A percentile compares a stretch with the other conserved stretches of the same genome.
Evolutionary conservation across 257 asterid species (phyloP).

Genomic region (Solanum dulcamara): DNA sequence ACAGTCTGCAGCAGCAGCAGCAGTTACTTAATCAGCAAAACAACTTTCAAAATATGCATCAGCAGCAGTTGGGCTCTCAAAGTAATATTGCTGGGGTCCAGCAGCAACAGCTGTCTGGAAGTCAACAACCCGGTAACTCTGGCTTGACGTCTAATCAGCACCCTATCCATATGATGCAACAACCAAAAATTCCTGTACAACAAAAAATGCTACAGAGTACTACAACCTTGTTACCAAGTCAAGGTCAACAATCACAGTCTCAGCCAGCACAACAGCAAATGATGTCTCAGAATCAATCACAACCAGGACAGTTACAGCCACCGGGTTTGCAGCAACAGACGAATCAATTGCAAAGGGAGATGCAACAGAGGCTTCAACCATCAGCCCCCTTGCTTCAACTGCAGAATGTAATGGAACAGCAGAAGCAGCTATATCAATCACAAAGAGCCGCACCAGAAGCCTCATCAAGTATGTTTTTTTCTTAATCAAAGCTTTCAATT

Average conservation of each 20-base stretch:
- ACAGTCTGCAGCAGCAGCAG: slow-evolving; percentile 68
- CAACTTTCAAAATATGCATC: slow-evolving; percentile 64
- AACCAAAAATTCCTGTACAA: slow-evolving; percentile 54
- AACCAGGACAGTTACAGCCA: slow-evolving; percentile 72
- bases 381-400: slow-evolving; percentile 77
- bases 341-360: slow-evolving; percentile 52
- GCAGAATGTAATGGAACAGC: slow-evolving; percentile 61
- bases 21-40: slow-evolving; percentile 66
- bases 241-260: slow-evolving; percentile 60
- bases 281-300: slow-evolving; percentile 83
- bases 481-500: slow-evolving; percentile 1
- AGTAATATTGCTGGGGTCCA: slow-evolving; percentile 62
- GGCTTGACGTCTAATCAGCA: slow-evolving; percentile 61
- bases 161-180: slow-evolving; percentile 60
- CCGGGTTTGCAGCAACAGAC: slow-evolving; percentile 72
- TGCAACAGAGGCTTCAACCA: slow-evolving; percentile 76
- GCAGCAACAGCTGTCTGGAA: slow-evolving; percentile 76
- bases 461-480: slow-evolving; percentile 51
- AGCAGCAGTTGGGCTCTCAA: slow-evolving; percentile 62
- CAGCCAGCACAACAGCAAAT: slow-evolving; percentile 76
- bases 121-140: slow-evolving; percentile 50
- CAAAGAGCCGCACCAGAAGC: slow-evolving; percentile 66
- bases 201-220: slow-evolving; percentile 70
- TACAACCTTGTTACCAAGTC: slow-evolving; percentile 53
- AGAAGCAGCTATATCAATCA: slow-evolving; percentile 67